These are phyloP conservation scores for Phyllosticta citrichinensis DNA, from an alignment of 2,329 filamentous ascomycete species.

Conservation along the genomic window DNA sequence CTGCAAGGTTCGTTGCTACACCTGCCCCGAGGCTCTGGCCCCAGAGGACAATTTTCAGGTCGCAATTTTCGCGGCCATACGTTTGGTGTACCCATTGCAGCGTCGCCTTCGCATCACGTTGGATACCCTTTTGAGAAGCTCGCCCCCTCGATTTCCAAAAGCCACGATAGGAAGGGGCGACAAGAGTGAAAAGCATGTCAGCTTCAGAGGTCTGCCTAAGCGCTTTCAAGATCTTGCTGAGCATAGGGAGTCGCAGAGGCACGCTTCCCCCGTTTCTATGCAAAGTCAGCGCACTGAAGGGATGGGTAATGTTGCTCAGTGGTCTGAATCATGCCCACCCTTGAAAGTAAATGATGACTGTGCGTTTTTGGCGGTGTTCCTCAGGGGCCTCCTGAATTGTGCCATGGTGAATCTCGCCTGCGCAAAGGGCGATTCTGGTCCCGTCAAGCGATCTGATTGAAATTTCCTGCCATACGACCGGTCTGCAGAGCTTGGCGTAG, in stretches of 20 bases:
- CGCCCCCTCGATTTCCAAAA: conserved; percentile 70
- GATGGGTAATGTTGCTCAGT: not conserved
- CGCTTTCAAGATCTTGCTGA: conserved; percentile 36
- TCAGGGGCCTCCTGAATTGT: not conserved
- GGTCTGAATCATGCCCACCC: conserved; percentile 22
- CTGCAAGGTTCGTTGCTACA: conserved; percentile 47
- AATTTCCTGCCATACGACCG: conserved; percentile 58
- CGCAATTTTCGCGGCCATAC: conserved; percentile 20
- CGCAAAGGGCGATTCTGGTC: conserved; percentile 52
- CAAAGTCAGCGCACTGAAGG: not conserved
- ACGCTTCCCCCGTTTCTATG: conserved; percentile 34
- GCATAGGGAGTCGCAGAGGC: conserved; percentile 36
- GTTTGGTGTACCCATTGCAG: conserved; percentile 49
- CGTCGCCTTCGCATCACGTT: conserved; percentile 56
- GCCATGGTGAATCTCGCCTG: conserved; percentile 26
- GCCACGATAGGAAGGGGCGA: conserved; percentile 52
- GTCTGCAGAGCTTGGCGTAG: conserved; percentile 49
- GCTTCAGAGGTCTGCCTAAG: conserved; percentile 2
- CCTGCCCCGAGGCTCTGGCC: conserved; percentile 69
- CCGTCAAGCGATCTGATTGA: conserved; percentile 53
- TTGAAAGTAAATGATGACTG: conserved; percentile 40
- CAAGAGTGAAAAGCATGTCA: conserved; percentile 24
- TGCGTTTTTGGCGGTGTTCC: conserved; percentile 14
- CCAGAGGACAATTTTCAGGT: conserved; percentile 53
- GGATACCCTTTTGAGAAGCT: conserved; percentile 60